A percentile compares a stretch with the other conserved stretches of the same genome.
These are phyloP conservation scores for Litsea cubeba DNA, from an alignment of 164 flowering plant genomes.

Conservation along the genomic window DNA sequence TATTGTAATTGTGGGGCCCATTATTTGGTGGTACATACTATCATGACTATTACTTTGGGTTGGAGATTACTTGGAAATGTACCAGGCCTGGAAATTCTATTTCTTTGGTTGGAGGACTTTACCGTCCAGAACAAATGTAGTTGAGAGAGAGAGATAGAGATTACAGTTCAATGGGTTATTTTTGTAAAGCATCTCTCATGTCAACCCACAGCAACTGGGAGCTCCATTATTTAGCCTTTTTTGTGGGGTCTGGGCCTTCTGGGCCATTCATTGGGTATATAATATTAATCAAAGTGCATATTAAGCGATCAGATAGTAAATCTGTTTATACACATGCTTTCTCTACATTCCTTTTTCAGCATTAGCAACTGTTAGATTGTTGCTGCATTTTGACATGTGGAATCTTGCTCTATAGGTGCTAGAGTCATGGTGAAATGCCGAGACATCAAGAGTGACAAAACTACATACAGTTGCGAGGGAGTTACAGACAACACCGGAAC, in stretches of 20 bases:
- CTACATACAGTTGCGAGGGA: slow-evolving; percentile 35
- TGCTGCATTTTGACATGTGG: neutral
- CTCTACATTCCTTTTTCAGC: neutral
- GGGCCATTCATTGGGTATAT: neutral
- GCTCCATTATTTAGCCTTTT: neutral
- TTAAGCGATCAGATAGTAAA: neutral
- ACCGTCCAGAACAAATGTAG: no score
- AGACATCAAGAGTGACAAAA: slow-evolving; percentile 27
- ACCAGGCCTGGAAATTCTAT: no score
- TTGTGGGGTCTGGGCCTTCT: neutral
- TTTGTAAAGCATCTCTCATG: no score
- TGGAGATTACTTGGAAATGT: no score
- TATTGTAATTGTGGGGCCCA: no score
- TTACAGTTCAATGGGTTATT: no score
- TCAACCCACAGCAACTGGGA: no score
- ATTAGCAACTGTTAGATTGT: neutral
- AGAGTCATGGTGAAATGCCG: slow-evolving; percentile 57
- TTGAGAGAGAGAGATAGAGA: no score
- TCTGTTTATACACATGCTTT: neutral
- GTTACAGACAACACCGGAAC: slow-evolving; percentile 46
- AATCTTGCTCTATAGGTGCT: slow-evolving; percentile 38
- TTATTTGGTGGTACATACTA: no score
- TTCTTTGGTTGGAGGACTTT: no score
- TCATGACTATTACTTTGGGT: no score
- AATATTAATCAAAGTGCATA: neutral